Conservation (phyloP, 805 yeast genomes). For the Kodamaea leandrae region DNA sequence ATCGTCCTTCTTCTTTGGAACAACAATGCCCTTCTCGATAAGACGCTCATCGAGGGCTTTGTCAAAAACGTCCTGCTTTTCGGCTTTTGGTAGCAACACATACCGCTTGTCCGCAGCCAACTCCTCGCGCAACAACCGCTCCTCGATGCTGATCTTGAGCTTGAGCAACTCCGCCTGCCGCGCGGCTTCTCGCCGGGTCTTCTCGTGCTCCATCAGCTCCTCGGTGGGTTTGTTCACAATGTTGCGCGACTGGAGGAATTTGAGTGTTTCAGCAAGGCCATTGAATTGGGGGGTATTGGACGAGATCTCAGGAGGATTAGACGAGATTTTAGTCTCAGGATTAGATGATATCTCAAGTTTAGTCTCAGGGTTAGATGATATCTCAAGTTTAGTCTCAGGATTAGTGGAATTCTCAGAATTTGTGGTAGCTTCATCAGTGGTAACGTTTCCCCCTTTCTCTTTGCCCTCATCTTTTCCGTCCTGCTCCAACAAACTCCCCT, state of each 20-base stretch:
- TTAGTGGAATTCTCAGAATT: not conserved
- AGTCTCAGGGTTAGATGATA: not conserved
- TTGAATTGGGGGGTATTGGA: constrained; percentile 15
- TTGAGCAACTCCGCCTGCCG: constrained; percentile 30
- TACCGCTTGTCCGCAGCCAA: constrained; percentile 26
- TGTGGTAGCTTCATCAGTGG: not conserved
- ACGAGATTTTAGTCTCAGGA: not conserved
- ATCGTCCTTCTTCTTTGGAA: constrained; percentile 1
- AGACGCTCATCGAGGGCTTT: constrained; percentile 30
- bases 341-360: not conserved
- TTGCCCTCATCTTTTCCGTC: constrained; percentile 23
- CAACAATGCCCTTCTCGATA: constrained; percentile 24
- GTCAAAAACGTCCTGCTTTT: constrained; percentile 26
- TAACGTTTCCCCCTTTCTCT: not conserved
- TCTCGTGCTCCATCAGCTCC: constrained; percentile 14
- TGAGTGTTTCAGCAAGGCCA: constrained; percentile 25
- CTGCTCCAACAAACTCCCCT: constrained; percentile 24
- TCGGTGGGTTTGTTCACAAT: constrained; percentile 13
- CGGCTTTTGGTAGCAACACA: constrained; percentile 25
- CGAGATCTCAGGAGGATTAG: not conserved
- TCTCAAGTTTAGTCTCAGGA: not conserved
- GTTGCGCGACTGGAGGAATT: constrained; percentile 25
- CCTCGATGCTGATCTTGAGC: constrained; percentile 31
- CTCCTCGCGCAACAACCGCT: constrained; percentile 30
- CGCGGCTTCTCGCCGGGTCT: constrained; percentile 21